These are phyloP conservation scores for Gossypium davidsonii DNA, from an alignment of 441 rosid species.

Conservation along the genomic window DNA sequence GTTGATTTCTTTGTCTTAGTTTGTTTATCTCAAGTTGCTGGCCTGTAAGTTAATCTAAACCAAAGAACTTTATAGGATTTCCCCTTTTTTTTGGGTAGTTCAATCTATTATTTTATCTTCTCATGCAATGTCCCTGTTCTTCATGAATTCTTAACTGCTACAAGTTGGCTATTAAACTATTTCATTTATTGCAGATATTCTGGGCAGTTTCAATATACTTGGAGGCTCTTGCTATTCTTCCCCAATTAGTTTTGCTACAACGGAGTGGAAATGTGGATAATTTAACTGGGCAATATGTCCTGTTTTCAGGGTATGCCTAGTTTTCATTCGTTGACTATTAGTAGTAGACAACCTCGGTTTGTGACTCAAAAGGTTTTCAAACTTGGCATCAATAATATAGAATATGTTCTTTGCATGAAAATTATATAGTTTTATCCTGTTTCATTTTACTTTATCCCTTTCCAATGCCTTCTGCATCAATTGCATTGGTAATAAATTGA, in stretches of 20 bases:
- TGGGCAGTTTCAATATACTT: conserved; percentile 93
- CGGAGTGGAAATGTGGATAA: conserved; percentile 93
- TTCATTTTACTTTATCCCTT: neutral
- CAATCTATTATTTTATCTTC: neutral
- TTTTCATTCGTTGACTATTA: neutral
- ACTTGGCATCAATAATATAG: neutral
- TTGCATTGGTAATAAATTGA: neutral
- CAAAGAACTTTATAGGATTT: neutral
- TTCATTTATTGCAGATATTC: conserved; percentile 40
- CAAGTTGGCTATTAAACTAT: conserved; percentile 1
- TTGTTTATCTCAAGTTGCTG: too few relatives aligned
- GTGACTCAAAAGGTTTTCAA: neutral
- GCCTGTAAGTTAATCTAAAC: too few relatives aligned
- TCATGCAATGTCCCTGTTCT: neutral
- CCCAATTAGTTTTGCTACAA: conserved; percentile 82
- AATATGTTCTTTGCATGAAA: neutral
- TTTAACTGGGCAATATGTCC: conserved; percentile 89
- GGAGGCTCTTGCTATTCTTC: conserved; percentile 98
- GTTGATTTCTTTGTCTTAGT: too few relatives aligned
- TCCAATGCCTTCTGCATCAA: neutral
- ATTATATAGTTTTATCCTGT: neutral
- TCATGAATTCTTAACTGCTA: neutral
- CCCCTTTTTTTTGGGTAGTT: neutral
- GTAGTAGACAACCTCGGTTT: neutral
- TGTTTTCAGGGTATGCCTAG: conserved; percentile 77